Evolutionary conservation across 768 basidiomycete genomes (phyloP), one percentile per base, ranked within the genome.

Genomic region (Boletus rubropictus): DNA sequence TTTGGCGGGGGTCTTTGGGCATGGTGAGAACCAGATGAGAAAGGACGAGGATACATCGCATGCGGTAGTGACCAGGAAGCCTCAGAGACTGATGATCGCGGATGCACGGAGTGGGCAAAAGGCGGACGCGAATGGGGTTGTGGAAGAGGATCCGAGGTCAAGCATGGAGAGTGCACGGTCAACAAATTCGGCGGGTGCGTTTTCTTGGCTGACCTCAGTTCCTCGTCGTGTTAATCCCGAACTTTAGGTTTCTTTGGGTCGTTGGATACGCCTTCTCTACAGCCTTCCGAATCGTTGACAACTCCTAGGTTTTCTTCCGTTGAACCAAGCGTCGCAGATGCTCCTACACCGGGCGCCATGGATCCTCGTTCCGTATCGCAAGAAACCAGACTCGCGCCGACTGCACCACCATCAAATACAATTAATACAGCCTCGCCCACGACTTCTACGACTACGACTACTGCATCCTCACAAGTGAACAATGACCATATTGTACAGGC

Each of bases 1-100:
- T 68, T 69, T 99, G 46, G 94, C 94, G 9, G 84, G 90, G 11
- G 86, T 97, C 3, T 98, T 98, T 69, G 86, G 86, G 11, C 77
- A 75, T 44, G 56, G 62, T 0, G 70, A 72, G 1, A 72, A 67
- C 38, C 65, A 71, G 49, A 72, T 64, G 42, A 64, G 59, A 36
- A 64, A 59, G 37, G 66, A 62, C 41, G 65, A 66, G 35, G 65
- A 58, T 33, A 53, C 68, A 10, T 57, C 70, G 5, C 68, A 68
- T 29, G 68, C 73, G 22, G 76, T 80, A 3, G 69, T 81, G 7
- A 74, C 75, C 3, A 72, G 77, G 35, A 71, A 73, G 44, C 66
- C 68, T 12, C 71, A 78, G 39, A 68, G 86, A 33, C 64, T 91
- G 29, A 75, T 90, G 79, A 90, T 91, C 44, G 83, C 80, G 37